phyloP scores from a whole-genome alignment of 2,329 filamentous ascomycete species.

The Alternaria panax region DNA sequence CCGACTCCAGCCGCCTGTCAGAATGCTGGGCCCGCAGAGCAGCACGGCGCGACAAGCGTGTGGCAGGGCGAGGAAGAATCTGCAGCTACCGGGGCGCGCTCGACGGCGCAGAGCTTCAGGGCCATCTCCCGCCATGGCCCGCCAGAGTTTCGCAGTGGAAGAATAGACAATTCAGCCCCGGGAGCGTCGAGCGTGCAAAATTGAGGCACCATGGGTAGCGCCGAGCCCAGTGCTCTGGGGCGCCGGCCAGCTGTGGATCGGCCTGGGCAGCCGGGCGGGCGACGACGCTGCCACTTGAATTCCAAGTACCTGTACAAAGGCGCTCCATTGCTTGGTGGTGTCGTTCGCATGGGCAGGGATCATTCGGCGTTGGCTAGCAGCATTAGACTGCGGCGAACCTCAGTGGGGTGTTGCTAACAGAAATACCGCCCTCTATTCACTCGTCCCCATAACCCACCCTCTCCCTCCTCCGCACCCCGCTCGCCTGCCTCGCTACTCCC shows the following conservation, averaged over 20 bases:
- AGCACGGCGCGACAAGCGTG: constrained; percentile 11
- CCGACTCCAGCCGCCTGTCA: constrained; percentile 36
- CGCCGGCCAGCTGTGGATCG: constrained; percentile 12
- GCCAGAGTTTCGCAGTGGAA: constrained; percentile 7
- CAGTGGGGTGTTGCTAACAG: constrained; percentile 36
- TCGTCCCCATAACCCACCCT: constrained; percentile 20
- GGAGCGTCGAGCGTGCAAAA: background rate
- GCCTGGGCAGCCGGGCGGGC: constrained; percentile 8
- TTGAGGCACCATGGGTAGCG: constrained; percentile 8
- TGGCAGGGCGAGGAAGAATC: constrained; percentile 22
- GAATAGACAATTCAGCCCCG: constrained; percentile 2
- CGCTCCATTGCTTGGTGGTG: constrained; percentile 27
- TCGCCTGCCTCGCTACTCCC: constrained; percentile 3
- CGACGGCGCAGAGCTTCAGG: constrained; percentile 35
- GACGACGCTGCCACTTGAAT: constrained; percentile 1
- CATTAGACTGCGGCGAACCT: constrained; percentile 28
- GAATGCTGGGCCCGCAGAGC: background rate
- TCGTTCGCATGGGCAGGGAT: constrained; percentile 34
- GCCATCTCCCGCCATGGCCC: constrained; percentile 40
- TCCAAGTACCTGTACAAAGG: constrained; percentile 31
- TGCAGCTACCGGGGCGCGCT: constrained; percentile 32
- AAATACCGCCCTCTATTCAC: constrained; percentile 35
- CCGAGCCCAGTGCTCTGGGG: constrained; percentile 14
- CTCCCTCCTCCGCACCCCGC: constrained; percentile 23
- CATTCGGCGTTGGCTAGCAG: constrained; percentile 28